Evolutionary conservation across 2,329 filamentous ascomycete genomes (phyloP), one percentile per base, ranked within the genome.

Genomic region (Epichloe uncinata): DNA sequence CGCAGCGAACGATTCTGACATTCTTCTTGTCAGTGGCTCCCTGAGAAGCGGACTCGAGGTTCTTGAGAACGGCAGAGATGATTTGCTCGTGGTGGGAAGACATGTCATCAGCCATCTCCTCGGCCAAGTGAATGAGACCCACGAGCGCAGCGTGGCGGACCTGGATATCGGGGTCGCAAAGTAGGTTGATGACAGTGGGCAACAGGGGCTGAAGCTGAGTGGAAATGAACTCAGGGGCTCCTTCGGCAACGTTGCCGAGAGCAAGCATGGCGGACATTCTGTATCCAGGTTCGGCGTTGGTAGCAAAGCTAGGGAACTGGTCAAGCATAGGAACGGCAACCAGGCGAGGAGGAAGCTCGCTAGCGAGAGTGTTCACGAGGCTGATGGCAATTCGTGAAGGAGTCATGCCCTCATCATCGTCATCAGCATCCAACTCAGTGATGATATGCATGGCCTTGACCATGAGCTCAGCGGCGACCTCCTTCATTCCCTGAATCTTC

Each of bases 141-240:
- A 95, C 85, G 43, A 97, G 74, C 20, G 93, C 84, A 46, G 91
- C 88, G 65, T 89, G 85, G 53, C 93, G 82, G 52, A 98, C 93
- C 59, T 82, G 82, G 57, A 81, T 76, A 57, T 94, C 86, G n/a
- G 79, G 73, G 63, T 98, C 93, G 63, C 88, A 77, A 38, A 98
- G 79, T 8, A 97, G 77, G 61, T 81, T 82, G 51, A 96, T 75
- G 52, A 97, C 82, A 58, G 87, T 76, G 45, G 93, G 93, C 65
- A 97, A 80, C 57, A 97, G 85, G 56, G 84, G 79, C 61, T 84
- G 77, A 54, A 97, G 79, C 69, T 98, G 93, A 18, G 90, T 95
- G 55, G 87, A 88, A 62, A 97, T 89, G 69, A 97, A 98, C 67
- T 98, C 93, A 15, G 93, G 93, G 33, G 93, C 91, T 59, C 93